A percentile compares a stretch with the other conserved stretches of the same genome.
Evolutionary conservation across 2,329 filamentous ascomycete genomes (phyloP).

Genomic region (Xenosphaeropsis pyriputrescens): DNA sequence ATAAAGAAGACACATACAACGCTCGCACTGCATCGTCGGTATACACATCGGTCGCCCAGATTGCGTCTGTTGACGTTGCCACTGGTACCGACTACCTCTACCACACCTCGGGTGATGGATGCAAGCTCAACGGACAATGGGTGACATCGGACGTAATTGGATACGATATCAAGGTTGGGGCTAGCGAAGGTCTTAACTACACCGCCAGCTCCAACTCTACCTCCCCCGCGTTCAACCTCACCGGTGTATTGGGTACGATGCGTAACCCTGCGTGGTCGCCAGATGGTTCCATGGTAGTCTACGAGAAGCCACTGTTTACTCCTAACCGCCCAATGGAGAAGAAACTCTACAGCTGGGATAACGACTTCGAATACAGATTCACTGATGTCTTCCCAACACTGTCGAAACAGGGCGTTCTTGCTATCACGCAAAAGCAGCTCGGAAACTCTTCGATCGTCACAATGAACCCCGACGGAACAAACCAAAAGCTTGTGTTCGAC

Average conservation of each 20-base stretch:
- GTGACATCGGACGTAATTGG: slow-evolving; percentile 6
- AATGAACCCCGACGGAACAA: slow-evolving; percentile 15
- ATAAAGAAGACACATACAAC: slow-evolving; percentile 21
- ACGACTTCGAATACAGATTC: slow-evolving; percentile 25
- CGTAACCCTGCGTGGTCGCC: slow-evolving; percentile 10
- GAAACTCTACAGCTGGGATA: slow-evolving; percentile 22
- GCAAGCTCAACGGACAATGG: slow-evolving; percentile 7
- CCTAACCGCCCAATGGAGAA: slow-evolving; percentile 19
- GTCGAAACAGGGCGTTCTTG: slow-evolving; percentile 13
- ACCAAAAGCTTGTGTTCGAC: slow-evolving; percentile 16
- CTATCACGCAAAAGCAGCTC: slow-evolving; percentile 23
- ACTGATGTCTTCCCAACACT: slow-evolving; percentile 24
- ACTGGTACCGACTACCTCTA: slow-evolving; percentile 20
- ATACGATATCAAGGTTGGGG: slow-evolving; percentile 6
- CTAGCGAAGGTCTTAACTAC: slow-evolving; percentile 8
- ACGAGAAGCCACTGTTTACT: slow-evolving; percentile 11
- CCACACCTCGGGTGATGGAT: slow-evolving; percentile 7
- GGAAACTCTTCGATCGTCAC: slow-evolving; percentile 23
- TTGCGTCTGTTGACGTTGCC: slow-evolving; percentile 22
- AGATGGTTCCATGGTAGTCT: slow-evolving; percentile 9
- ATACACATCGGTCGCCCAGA: slow-evolving; percentile 16
- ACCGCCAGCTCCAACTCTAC: slow-evolving; percentile 1
- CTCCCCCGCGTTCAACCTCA: neutral
- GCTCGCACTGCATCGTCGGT: slow-evolving; percentile 16
- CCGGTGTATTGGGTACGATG: slow-evolving; percentile 4